Evolutionary conservation across 345 rosid species (phyloP), one percentile per base, ranked within the genome.

Genomic region (Citrus inodora): DNA sequence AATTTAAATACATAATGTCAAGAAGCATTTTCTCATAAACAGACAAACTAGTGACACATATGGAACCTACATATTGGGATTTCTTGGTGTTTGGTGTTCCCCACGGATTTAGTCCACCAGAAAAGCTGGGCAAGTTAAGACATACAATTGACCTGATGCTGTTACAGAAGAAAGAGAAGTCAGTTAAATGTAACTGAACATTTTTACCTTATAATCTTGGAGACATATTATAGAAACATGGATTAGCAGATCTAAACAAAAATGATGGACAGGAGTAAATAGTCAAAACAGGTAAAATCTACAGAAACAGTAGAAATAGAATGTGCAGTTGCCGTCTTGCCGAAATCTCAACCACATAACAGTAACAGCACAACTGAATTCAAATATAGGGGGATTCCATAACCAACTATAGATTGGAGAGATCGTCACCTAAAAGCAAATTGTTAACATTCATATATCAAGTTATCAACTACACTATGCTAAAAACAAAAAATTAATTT

Each of bases 21-120:
- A 38, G 10, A 69, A 7, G 61, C 19, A 6, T 3, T 9, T 32
- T 38, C 25, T 40, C 16, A 16, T 42, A 72, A 16, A 28, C 35
- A 38, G 65, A 72, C 22, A 13, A 74, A 61, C 14, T 35, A 24
- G 32, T 8, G 79, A 16, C 67, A 51, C 65, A 70, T 62, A 59
- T 13, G 25, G 71, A 80, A 83, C 90, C 10, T 27, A 93, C 98
- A 79, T 90, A 84, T 37, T 53, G 69, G 58, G 27, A 69, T 84
- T 83, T 90, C 84, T 74, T 88, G 80, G 73, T 81, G 83, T 79
- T 85, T 78, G 97, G 97, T 4, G 86, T 92, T 76, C 99, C 98
- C 97, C 99, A 92, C 28, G 99, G 98, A 82, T 89, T 91, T 76
- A 92, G 88, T 77, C 98, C 97, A 58, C 99, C 97, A 61, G 94